These are phyloP conservation scores for Elsinoe arachidis DNA, from an alignment of 2,329 filamentous ascomycete genomes.

Conservation along the genomic window DNA sequence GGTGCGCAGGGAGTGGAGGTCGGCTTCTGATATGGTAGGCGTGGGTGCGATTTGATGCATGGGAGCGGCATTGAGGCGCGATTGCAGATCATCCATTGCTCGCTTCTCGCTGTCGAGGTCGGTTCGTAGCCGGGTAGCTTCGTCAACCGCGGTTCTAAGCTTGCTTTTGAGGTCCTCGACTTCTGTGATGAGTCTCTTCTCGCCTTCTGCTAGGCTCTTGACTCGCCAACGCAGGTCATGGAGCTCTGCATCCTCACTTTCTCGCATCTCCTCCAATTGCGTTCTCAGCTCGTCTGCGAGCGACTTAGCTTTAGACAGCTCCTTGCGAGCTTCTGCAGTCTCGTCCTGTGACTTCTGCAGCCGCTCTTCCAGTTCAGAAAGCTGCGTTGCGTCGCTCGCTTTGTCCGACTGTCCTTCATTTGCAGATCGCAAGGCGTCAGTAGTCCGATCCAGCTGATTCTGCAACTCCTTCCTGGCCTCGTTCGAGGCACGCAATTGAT, in stretches of 20 bases:
- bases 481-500: background rate
- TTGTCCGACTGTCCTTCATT: background rate
- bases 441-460: conserved; percentile 18
- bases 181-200: background rate
- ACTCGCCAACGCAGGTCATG: conserved; percentile 14
- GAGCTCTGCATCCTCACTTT: conserved; percentile 17
- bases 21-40: background rate
- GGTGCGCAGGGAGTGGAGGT: background rate
- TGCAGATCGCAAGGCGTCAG: conserved; percentile 16
- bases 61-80: background rate
- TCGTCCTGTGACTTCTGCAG: background rate
- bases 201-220: background rate
- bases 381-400: background rate
- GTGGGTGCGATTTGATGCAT: background rate
- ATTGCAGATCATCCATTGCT: background rate
- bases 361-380: background rate
- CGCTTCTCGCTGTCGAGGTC: background rate
- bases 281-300: conserved; percentile 21
- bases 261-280: conserved; percentile 18
- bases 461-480: conserved; percentile 13
- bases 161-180: background rate
- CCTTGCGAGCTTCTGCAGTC: conserved; percentile 7
- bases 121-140: background rate
- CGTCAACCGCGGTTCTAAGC: background rate
- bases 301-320: conserved; percentile 15